These are phyloP conservation scores for Mariannaea elegans DNA, from an alignment of 2,329 filamentous ascomycete genomes.

Conservation along the genomic window DNA sequence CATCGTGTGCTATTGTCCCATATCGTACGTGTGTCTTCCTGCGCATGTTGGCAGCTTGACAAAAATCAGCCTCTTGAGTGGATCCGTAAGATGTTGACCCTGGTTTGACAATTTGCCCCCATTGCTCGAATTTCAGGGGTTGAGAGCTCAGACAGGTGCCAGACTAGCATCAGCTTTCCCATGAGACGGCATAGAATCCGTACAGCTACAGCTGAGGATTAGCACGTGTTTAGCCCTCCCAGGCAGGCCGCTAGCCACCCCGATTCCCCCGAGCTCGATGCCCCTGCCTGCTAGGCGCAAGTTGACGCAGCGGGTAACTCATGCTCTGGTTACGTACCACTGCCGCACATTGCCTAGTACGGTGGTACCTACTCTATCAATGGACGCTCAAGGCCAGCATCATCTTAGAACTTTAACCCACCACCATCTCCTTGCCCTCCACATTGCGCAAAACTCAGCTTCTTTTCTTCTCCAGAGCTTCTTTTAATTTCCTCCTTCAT, in stretches of 20 bases:
- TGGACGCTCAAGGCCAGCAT: constrained; percentile 13
- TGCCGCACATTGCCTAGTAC: too few species aligned
- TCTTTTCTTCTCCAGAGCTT: constrained; percentile 12
- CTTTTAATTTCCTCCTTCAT: constrained; percentile 31
- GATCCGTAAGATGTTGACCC: constrained; percentile 24
- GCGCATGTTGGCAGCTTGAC: constrained; percentile 29
- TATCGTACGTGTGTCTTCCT: constrained; percentile 34
- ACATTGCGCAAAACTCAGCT: constrained; percentile 21
- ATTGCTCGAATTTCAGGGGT: constrained; percentile 31
- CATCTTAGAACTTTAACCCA: constrained; percentile 30
- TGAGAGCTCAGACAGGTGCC: background rate
- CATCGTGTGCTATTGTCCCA: constrained; percentile 21
- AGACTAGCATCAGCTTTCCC: background rate
- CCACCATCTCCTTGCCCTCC: constrained; percentile 16
- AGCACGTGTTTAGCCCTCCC: constrained; percentile 13
- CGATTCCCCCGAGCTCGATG: constrained; percentile 36
- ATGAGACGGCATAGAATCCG: background rate
- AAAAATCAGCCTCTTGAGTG: constrained; percentile 36
- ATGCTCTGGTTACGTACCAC: constrained; percentile 10
- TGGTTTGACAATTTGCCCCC: constrained; percentile 39
- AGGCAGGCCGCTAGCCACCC: constrained; percentile 33
- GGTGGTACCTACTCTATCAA: constrained; percentile 3
- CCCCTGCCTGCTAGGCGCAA: constrained; percentile 33
- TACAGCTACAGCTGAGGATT: constrained; percentile 2
- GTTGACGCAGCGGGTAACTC: background rate